Evolutionary conservation across 164 flowering plant genomes (phyloP), one percentile per base, ranked within the genome.

Genomic region (Protea cynaroides): DNA sequence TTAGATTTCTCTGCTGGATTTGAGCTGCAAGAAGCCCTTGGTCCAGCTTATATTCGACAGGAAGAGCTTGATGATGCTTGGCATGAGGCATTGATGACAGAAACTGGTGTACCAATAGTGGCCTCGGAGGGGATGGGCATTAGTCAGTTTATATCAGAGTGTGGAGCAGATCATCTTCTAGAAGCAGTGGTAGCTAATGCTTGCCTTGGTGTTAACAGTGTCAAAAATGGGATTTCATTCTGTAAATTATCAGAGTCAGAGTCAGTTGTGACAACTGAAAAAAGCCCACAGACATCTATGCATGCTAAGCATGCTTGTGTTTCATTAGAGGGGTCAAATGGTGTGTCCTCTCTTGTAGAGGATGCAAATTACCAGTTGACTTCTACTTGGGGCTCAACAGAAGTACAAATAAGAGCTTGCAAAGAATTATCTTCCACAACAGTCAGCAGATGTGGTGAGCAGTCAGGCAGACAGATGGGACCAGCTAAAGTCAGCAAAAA

Each of bases 1-100:
- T 69, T 76, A 14, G 72, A 56, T 50, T 82, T 80, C 71, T 77
- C 84, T 56, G 75, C 84, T 69, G 88, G 84, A 37, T 82, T 61
- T 72, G 92, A 90, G 76, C 79, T 87, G 63, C 78, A 77, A 65
- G 94, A 90, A 78, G 97, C 84, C 61, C 71, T 87, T 34, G 97
- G 92, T 25, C 79, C 86, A 44, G 73, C 83, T 65, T 82, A 79
- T 76, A 61, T 61, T 22, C 76, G 76, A 58, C 75, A 72, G 53
- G 29, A 65, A 61, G 38, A 23, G 46, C 49, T 55, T 62, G 65
- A 25, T 63, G 65, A 25, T 63, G 70, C 72, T 60, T 74, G 78
- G 77, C 34, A 36, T 47, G 77, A 75, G 62, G 55, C 50, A n/a
- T 72, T 74, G 66, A 70, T 68, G 25, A 36, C 62, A 52, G 78